Base-by-base conservation (phyloP, 805 yeast species). In the Candida pini region DNA sequence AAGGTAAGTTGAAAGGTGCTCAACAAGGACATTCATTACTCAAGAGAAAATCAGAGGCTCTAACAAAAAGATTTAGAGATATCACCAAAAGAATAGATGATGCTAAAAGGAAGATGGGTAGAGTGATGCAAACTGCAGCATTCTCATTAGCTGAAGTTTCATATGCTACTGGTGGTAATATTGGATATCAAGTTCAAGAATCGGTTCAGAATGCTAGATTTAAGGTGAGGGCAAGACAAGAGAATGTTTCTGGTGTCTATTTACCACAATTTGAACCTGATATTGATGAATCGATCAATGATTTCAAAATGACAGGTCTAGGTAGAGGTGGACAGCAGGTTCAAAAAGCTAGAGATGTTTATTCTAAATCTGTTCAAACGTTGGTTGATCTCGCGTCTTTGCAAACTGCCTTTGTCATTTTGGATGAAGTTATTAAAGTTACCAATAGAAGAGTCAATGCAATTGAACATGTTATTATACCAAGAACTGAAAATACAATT, bases 291-390 rank as follows among this genome's bases (percentile, higher is more conserved):
- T 76, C 78, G 9, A 84, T 86, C 57, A 90, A 90, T 54, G 98
- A 92, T 56, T 90, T 90, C 71, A 86, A 86, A 60, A 69, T 90
- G 76, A 90, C 97, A 5, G 98, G 98, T 49, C 71, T 90, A 47
- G 98, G 98, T 33, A 76, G 97, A 60, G 98, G 98, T 63, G 97
- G 98, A 45, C 97, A 90, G 63, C 97, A 90, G 60, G 95, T 90
- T 35, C 95, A 85, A 62, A 82, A 81, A 61, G 97, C 97, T 38
- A 88, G 89, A 62, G 75, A 76, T 46, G 95, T 92, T 17, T 92
- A 92, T 62, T 81, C 96, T 24, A 85, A 81, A 53, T 96, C 96
- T 10, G 97, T 92, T n/a, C 97, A 92, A 63, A 88, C 97, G 0
- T 71, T 90, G 44, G 97, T 90, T 21, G 97, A 88, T 57, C 71